Base-by-base conservation (phyloP, 129 eudicot species). In the Kitagawia praeruptora region DNA sequence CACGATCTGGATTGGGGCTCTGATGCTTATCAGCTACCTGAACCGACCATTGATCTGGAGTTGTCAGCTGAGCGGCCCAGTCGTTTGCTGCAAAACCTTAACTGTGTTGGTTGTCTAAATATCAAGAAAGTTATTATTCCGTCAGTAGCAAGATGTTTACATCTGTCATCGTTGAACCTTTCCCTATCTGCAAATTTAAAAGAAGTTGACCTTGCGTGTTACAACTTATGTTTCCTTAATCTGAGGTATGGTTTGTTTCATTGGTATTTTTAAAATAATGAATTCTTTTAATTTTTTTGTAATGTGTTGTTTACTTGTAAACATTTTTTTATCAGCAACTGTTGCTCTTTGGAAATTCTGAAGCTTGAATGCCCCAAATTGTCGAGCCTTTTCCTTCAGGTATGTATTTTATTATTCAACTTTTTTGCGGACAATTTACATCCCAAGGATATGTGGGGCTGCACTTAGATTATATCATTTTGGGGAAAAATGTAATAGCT, bases 331-430 rank as follows among this genome's bases (percentile, higher is more conserved):
- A 80, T 75, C 92, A 94, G 98, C 89, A 94, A 92, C 79, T 92
- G 97, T 76, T 82, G 86, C 93, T 91, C 97, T 13, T 85, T 94
- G 96, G 97, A 94, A 87, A 82, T 82, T 74, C 86, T 94, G 84
- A 90, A 90, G 86, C 97, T 94, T n/a, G 85, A 88, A 49, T 94
- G 98, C 81, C 98, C 98, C 49, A 90, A 86, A 78, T 84, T 94
- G 83, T 88, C 89, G 38, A 94, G 93, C 87, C 93, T 94, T 72
- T 94, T 94, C 84, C 97, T 94, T 70, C 98, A 91, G 97, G 98
- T 94, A 89, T 81, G 78, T 53, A 69, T 77, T 74, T 47, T 28
- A 27, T 4, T 46, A 72, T 47, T 72, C 21, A 27, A 44, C 46
- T 34, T 37, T 16, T 16, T 37, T 38, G 48, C 48, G 75, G 23